phyloP scores from a whole-genome alignment of 257 asterid species.

The Nicotiana undulata region DNA sequence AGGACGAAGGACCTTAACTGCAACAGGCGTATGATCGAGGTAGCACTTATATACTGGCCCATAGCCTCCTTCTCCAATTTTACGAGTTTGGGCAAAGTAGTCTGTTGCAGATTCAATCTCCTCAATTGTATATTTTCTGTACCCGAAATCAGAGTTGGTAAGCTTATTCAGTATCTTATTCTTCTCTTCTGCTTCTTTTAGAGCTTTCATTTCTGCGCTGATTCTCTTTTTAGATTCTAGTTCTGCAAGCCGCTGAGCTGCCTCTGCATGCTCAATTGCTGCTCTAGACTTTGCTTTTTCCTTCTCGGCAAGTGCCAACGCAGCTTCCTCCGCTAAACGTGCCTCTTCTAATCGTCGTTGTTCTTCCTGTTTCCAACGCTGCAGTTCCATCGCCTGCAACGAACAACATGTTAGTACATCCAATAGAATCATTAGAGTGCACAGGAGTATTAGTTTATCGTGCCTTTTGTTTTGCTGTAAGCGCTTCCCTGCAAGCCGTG shows the following conservation, averaged over 20 bases:
- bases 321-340: constrained; percentile 27
- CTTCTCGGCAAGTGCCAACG: constrained; percentile 25
- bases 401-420: background rate
- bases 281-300: constrained; percentile 28
- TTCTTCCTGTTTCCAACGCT: constrained; percentile 37
- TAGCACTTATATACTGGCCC: constrained; percentile 35
- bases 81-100: constrained; percentile 25
- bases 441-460: background rate
- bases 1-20: constrained; percentile 36
- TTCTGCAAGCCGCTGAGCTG: constrained; percentile 29
- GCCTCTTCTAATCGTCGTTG: constrained; percentile 30
- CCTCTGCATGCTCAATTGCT: constrained; percentile 30
- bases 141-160: constrained; percentile 14
- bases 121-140: constrained; percentile 33
- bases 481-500: constrained; percentile 82
- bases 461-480: constrained; percentile 50
- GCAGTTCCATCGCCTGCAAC: constrained; percentile 30
- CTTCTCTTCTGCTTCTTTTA: constrained; percentile 26
- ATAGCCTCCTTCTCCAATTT: constrained; percentile 44
- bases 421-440: background rate
- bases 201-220: constrained; percentile 26
- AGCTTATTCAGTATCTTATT: constrained; percentile 6
- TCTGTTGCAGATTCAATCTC: constrained; percentile 38
- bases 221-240: constrained; percentile 26
- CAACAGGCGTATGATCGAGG: constrained; percentile 36